Conservation (phyloP, 345 rosid genomes). For the Acer saccharum region DNA sequence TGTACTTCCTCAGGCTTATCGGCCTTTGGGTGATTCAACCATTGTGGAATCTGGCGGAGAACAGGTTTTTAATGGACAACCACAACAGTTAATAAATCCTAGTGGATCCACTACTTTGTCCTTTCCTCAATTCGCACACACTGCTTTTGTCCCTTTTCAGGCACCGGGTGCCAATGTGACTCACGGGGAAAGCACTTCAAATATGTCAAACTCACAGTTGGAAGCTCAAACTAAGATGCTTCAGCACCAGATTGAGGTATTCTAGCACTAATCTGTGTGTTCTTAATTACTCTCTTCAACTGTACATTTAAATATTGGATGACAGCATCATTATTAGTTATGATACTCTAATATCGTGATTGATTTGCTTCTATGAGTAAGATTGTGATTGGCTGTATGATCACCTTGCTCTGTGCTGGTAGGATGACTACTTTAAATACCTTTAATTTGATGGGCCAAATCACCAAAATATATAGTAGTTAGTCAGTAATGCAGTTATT, state of each 20-base stretch:
- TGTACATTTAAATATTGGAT: background rate
- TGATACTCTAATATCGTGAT: background rate
- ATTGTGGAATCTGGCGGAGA: constrained; percentile 33
- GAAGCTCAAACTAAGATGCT: constrained; percentile 61
- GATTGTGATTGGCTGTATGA: background rate
- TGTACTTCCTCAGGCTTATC: constrained; percentile 35
- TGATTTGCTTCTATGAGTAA: background rate
- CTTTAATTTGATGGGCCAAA: constrained; percentile 1
- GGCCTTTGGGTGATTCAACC: constrained; percentile 29
- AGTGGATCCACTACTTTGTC: constrained; percentile 34
- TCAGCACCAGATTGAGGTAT: constrained; percentile 75
- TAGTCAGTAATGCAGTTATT: background rate
- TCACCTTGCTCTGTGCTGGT: background rate
- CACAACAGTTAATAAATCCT: constrained; percentile 26
- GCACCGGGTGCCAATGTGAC: constrained; percentile 30
- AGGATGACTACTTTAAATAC: background rate
- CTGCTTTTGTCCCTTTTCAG: constrained; percentile 46
- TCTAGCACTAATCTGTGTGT: background rate
- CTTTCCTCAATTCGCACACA: constrained; percentile 32
- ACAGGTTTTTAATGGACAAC: constrained; percentile 31
- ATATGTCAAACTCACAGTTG: constrained; percentile 35
- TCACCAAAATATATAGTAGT: background rate
- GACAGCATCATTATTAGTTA: background rate
- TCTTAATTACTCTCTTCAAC: constrained; percentile 5
- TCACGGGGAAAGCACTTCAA: constrained; percentile 27